A percentile compares a stretch with the other conserved stretches of the same genome.
Evolutionary conservation across 1,139 yeast genomes (phyloP).

Genomic region (Pichia sp.): DNA sequence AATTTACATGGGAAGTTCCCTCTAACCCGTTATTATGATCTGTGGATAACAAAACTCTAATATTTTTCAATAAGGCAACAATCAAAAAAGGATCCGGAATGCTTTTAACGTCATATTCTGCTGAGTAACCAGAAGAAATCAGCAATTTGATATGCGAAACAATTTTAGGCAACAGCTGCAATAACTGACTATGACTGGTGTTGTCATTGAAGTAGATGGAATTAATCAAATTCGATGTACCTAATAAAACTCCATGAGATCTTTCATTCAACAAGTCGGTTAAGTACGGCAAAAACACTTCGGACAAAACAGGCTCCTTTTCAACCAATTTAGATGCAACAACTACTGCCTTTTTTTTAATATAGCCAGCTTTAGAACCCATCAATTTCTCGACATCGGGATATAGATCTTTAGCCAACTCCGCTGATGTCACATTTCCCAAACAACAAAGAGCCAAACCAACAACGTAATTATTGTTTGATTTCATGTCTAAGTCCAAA

Average conservation of each 20-base stretch:
- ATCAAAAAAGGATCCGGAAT: constrained; percentile 83
- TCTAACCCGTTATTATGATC: neutral
- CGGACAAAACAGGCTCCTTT: constrained; percentile 70
- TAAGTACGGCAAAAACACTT: constrained; percentile 58
- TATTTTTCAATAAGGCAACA: constrained; percentile 49
- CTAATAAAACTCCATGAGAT: constrained; percentile 70
- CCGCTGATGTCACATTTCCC: constrained; percentile 88
- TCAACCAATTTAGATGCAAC: constrained; percentile 62
- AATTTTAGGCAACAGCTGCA: constrained; percentile 41
- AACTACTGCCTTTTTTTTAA: constrained; percentile 79
- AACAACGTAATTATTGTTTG: constrained; percentile 77
- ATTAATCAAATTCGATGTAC: constrained; percentile 55
- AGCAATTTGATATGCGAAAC: constrained; percentile 54
- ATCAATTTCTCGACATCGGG: constrained; percentile 74
- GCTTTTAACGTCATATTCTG: constrained; percentile 87
- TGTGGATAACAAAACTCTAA: constrained; percentile 36
- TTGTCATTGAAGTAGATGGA: constrained; percentile 43
- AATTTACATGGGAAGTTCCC: constrained; percentile 8
- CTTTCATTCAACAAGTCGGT: constrained; percentile 46
- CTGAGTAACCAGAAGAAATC: constrained; percentile 62
- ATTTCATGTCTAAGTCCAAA: constrained; percentile 77
- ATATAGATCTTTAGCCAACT: constrained; percentile 86
- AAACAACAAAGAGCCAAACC: constrained; percentile 83
- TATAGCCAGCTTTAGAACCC: constrained; percentile 47
- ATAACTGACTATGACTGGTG: constrained; percentile 32